phyloP scores from a whole-genome alignment of 2,329 filamentous ascomycete species.

The Ophiostoma piceae region DNA sequence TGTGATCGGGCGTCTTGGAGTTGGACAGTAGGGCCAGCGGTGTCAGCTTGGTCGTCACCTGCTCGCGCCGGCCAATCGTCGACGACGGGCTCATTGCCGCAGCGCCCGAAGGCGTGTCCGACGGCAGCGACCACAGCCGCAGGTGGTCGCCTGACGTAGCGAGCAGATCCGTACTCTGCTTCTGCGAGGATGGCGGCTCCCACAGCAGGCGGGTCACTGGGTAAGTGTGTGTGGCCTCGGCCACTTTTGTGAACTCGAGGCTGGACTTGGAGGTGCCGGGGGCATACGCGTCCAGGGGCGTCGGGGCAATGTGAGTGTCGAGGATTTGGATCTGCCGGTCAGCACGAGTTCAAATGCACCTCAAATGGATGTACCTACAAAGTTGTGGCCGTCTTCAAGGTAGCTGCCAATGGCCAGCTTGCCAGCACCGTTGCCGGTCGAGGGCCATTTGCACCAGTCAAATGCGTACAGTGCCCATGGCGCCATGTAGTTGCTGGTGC shows the following conservation, averaged over 20 bases:
- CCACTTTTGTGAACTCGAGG: slow-evolving; percentile 86
- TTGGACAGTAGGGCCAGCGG: slow-evolving; percentile 91
- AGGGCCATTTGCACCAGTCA: slow-evolving; percentile 98
- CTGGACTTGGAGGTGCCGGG: slow-evolving; percentile 68
- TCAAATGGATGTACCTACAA: slow-evolving; percentile 49
- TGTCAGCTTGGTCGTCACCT: slow-evolving; percentile 71
- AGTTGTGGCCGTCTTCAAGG: slow-evolving; percentile 96
- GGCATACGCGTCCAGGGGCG: slow-evolving; percentile 62
- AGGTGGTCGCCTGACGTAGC: slow-evolving; percentile 94
- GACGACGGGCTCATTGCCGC: slow-evolving; percentile 42
- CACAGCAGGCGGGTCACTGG: slow-evolving; percentile 91
- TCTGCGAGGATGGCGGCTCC: slow-evolving; percentile 92
- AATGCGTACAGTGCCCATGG: slow-evolving; percentile 96
- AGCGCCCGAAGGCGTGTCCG: slow-evolving; percentile 53
- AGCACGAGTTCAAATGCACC: not conserved
- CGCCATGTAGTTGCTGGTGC: slow-evolving; percentile 88
- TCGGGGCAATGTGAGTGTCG: slow-evolving; percentile 72
- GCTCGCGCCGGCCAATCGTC: slow-evolving; percentile 39
- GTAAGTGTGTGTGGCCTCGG: slow-evolving; percentile 96
- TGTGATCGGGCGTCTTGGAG: slow-evolving; percentile 97
- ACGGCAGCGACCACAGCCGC: slow-evolving; percentile 85
- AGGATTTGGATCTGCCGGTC: slow-evolving; percentile 82
- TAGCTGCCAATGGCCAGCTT: slow-evolving; percentile 96
- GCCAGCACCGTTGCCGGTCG: slow-evolving; percentile 72
- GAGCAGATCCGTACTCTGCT: slow-evolving; percentile 89